Evolutionary conservation across 2,329 filamentous ascomycete genomes (phyloP), one percentile per base, ranked within the genome.

Genomic region (Colletotrichum magnum): DNA sequence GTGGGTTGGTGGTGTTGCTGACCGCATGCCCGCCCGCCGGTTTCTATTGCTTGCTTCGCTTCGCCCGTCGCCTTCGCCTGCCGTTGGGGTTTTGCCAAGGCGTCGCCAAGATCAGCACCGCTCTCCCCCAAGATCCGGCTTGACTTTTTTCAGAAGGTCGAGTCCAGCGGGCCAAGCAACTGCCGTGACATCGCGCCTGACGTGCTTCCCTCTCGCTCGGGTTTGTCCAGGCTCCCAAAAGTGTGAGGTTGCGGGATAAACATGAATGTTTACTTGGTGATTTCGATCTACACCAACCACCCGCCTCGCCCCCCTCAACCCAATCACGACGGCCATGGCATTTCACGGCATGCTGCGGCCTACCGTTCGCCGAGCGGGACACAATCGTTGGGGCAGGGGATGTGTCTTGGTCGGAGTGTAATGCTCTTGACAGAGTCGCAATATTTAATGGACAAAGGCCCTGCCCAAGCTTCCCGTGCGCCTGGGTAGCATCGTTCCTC

Each of bases 61-160:
- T 24, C 21, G 21, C 21, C 21, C 3, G 21, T 24, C 21, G 10
- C 15, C 48, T 41, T 50, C 47, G 47, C 47, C 41, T 36, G 15
- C 41, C 26, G 45, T 59, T 18, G 18, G 45, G 21, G n/a, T 41
- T 32, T 39, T 61, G 58, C 58, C 58, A 53, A 61, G 58, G 21
- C 18, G 2, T 41, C 18, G 47, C 58, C 47, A 61, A 61, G 64
- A 15, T 36, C 57, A 56, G 64, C 57, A 48, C 41, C 50, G 47
- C 56, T 45, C 16, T 53, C 51, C n/a, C 24, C 64, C 64, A 67
- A 54, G 58, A 59, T 54, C 26, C 51, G 41, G 36, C 64, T 67
- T 67, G 50, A 47, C 64, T 57, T 32, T 41, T 52, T 61, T 10
- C 6, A 61, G 58, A 41, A 61, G 57, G 18, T 32, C 13, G 18